phyloP scores from a whole-genome alignment of 1,284 basidiomycete species.

The Cryptococcus sp. region DNA sequence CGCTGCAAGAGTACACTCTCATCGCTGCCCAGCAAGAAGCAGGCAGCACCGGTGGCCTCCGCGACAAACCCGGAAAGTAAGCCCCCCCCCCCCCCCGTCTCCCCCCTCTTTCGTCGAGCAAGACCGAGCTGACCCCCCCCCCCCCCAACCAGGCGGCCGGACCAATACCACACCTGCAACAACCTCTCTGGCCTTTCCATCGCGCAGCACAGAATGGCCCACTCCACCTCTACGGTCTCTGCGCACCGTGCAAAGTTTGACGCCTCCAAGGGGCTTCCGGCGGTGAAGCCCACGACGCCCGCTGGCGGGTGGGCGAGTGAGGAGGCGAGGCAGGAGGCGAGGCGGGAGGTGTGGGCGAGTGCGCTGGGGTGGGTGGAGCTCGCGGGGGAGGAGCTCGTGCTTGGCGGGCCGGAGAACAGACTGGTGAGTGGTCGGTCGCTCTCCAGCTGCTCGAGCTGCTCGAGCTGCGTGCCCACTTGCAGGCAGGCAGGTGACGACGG shows the following conservation, averaged over 20 bases:
- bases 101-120: too few relatives aligned
- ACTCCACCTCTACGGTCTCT: constrained; percentile 54
- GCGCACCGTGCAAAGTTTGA: constrained; percentile 45
- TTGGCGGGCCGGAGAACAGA: constrained; percentile 65
- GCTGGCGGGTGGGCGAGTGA: constrained; percentile 33
- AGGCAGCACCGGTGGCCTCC: constrained; percentile 65
- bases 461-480: not conserved
- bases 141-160: constrained; percentile 58
- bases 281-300: constrained; percentile 23
- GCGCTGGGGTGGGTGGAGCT: constrained; percentile 74
- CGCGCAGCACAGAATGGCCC: constrained; percentile 72
- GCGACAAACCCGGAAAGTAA: constrained; percentile 93
- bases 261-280: constrained; percentile 27
- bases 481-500: not conserved
- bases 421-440: constrained; percentile 57
- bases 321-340: constrained; percentile 49
- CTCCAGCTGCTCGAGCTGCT: not conserved
- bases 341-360: constrained; percentile 59
- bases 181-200: constrained; percentile 82
- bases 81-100: constrained; percentile 26
- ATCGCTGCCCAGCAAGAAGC: constrained; percentile 74
- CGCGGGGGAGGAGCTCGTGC: constrained; percentile 57
- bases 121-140: not conserved
- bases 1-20: constrained; percentile 83
- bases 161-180: constrained; percentile 89